These are phyloP conservation scores for Fusarium subtropicale DNA, from an alignment of 2,329 filamentous ascomycete genomes.

Conservation along the genomic window DNA sequence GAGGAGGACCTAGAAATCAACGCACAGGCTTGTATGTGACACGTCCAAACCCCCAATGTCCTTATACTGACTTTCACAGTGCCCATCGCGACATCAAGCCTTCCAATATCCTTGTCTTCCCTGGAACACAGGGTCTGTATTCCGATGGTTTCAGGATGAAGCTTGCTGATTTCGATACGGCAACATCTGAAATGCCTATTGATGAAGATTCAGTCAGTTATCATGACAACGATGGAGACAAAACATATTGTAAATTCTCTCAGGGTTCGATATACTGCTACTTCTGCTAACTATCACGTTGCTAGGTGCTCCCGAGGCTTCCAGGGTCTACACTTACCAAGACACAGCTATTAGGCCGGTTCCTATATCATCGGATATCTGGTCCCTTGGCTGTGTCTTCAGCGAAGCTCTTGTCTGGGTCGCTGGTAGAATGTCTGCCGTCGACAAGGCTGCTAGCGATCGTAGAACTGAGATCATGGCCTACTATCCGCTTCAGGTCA, in stretches of 20 bases:
- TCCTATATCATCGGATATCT: slow-evolving; percentile 7
- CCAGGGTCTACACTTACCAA: not conserved
- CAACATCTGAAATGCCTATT: not conserved
- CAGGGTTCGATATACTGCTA: accelerated
- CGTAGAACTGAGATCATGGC: not conserved
- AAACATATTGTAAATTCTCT: slow-evolving; percentile 16
- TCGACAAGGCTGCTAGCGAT: not conserved
- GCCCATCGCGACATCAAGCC: slow-evolving; percentile 36
- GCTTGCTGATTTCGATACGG: slow-evolving; percentile 31
- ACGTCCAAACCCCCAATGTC: too few species aligned
- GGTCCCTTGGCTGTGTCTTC: slow-evolving; percentile 34
- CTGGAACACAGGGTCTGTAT: not conserved
- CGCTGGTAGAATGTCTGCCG: not conserved
- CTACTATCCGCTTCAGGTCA: not conserved
- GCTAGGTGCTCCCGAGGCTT: slow-evolving; percentile 26
- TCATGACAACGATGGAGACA: slow-evolving; percentile 21
- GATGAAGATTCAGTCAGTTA: not conserved
- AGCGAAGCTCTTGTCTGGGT: slow-evolving; percentile 34
- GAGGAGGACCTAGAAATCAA: not conserved
- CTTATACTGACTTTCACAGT: not conserved
- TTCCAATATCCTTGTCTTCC: slow-evolving; percentile 26
- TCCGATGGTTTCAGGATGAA: slow-evolving; percentile 12
- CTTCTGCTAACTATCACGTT: not conserved
- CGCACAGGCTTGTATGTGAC: slow-evolving; percentile 10
- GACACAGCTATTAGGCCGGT: not conserved